Percentiles rank a stretch among this genome's conserved stretches.
Conservation (phyloP, 2,329 filamentous ascomycete species). For the Botrytis galanthina region DNA sequence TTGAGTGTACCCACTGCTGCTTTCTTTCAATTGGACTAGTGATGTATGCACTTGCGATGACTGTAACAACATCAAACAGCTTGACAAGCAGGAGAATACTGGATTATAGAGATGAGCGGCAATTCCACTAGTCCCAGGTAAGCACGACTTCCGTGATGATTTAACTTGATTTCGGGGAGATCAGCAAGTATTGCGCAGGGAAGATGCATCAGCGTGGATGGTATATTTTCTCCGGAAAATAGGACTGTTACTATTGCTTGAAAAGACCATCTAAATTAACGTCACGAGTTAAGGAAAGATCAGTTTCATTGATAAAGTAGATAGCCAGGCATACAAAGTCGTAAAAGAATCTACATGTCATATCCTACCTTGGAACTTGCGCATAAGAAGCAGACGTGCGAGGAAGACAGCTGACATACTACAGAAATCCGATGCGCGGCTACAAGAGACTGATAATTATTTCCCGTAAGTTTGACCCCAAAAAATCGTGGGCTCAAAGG, state of each 20-base stretch:
- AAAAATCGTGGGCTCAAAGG: neutral
- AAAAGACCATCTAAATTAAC: neutral
- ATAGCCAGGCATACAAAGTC: neutral
- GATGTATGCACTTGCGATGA: neutral
- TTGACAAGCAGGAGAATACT: neutral
- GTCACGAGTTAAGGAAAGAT: neutral
- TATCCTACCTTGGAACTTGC: neutral
- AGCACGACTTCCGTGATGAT: neutral
- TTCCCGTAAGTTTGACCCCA: neutral
- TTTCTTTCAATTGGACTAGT: neutral
- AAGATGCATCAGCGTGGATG: neutral
- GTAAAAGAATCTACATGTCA: neutral
- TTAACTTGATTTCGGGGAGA: neutral
- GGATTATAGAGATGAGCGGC: accelerated
- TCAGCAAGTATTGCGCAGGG: neutral
- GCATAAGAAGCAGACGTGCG: neutral
- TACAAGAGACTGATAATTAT: neutral
- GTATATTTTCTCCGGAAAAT: neutral
- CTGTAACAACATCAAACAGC: neutral
- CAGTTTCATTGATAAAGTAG: neutral
- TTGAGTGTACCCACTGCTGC: neutral
- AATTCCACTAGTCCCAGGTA: neutral
- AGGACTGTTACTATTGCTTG: neutral
- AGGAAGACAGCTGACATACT: accelerated
- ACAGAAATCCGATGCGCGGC: neutral